Conservation (phyloP, 2,329 filamentous ascomycete species). For the Stemphylium lycopersici region DNA sequence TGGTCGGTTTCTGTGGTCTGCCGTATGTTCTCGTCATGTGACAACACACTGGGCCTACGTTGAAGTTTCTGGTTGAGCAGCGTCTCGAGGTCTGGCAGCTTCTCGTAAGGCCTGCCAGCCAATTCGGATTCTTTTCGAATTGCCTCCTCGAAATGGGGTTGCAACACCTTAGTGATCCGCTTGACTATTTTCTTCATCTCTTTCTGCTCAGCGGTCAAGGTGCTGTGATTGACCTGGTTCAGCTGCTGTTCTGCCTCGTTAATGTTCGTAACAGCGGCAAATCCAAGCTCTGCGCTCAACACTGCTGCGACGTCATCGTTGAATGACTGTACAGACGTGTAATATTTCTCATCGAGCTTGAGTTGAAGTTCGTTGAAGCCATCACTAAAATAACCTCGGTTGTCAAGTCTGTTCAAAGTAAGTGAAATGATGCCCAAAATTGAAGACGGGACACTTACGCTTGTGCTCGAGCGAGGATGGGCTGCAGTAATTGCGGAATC, state of each 20-base stretch:
- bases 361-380: conserved; percentile 59
- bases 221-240: conserved; percentile 50
- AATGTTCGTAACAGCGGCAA: conserved; percentile 52
- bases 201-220: conserved; percentile 68
- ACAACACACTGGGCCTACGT: conserved; percentile 54
- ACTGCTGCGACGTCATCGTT: conserved; percentile 63
- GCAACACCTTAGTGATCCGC: conserved; percentile 82
- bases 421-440: not conserved
- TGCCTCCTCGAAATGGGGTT: conserved; percentile 77
- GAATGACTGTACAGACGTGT: conserved; percentile 67
- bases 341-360: conserved; percentile 62
- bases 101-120: conserved; percentile 70
- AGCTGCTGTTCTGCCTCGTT: conserved; percentile 52
- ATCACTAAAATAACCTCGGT: conserved; percentile 61
- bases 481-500: conserved; percentile 74
- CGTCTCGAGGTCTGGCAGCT: conserved; percentile 75
- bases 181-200: conserved; percentile 86
- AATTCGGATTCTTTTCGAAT: conserved; percentile 83
- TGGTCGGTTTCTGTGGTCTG: conserved; percentile 28
- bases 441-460: conserved; percentile 66
- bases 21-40: conserved; percentile 29
- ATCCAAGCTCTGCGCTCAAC: conserved; percentile 61
- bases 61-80: conserved; percentile 71
- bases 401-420: conserved; percentile 46
- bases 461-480: conserved; percentile 80